phyloP scores from a whole-genome alignment of 768 basidiomycete species.

The Baorangia bicolor region DNA sequence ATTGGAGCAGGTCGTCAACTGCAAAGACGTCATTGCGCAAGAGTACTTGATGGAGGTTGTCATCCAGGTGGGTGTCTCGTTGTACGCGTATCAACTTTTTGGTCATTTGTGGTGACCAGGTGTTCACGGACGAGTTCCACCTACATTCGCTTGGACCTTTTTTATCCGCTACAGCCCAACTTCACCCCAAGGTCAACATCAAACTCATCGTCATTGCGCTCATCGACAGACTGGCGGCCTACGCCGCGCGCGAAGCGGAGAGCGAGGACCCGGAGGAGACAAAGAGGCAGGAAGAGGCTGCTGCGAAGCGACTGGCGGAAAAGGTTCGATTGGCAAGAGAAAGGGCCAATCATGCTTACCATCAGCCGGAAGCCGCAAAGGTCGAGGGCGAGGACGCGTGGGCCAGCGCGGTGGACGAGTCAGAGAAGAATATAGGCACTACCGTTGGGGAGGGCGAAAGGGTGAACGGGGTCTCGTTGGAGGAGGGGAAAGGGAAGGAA shows the following conservation, averaged over 20 bases:
- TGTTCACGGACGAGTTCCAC: conserved; percentile 99
- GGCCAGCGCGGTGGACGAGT: conserved; percentile 21
- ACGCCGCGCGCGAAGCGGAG: conserved; percentile 96
- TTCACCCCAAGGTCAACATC: conserved; percentile 98
- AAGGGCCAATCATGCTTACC: conserved; percentile 51
- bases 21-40: conserved; percentile 98
- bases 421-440: conserved; percentile 16
- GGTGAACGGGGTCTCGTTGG: conserved; percentile 23
- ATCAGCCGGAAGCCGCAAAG: conserved; percentile 27
- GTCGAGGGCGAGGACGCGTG: conserved; percentile 28
- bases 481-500: conserved; percentile 44
- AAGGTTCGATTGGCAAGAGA: conserved; percentile 76
- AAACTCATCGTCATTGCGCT: conserved; percentile 97
- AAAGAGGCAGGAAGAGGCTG: conserved; percentile 90
- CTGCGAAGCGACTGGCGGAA: conserved; percentile 83
- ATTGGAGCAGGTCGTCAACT: conserved; percentile 95
- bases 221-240: conserved; percentile 93
- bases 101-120: conserved; percentile 47
- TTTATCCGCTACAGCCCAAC: conserved; percentile 91
- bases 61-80: conserved; percentile 73
- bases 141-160: conserved; percentile 94
- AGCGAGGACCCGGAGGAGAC: conserved; percentile 95
- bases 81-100: neutral
- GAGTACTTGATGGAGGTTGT: conserved; percentile 99
- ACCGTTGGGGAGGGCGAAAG: neutral